phyloP scores from a whole-genome alignment of 495 filamentous ascomycete species.

The Lineolata rhizophorae region DNA sequence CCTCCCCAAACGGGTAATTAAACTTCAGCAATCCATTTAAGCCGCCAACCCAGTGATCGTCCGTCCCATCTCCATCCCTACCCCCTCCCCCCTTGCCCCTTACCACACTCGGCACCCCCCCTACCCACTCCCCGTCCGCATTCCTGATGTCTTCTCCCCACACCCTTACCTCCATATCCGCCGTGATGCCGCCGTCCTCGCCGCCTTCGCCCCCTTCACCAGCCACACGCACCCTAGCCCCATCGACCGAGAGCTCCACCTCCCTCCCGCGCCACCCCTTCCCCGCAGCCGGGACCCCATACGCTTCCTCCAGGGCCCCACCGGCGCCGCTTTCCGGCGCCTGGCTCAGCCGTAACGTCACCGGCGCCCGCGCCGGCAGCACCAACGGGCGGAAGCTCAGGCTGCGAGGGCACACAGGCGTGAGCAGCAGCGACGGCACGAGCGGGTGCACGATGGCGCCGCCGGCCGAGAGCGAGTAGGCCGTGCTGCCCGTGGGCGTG shows the following conservation, averaged over 20 bases:
- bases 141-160: constrained; percentile 54
- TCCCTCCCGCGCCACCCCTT: no score
- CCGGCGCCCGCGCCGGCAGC: constrained; percentile 62
- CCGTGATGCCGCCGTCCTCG: constrained; percentile 41
- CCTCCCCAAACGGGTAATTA: constrained; percentile 89
- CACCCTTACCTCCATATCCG: constrained; percentile 75
- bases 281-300: no score
- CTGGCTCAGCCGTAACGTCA: constrained; percentile 60
- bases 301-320: no score
- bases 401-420: constrained; percentile 81
- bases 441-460: constrained; percentile 92
- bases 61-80: constrained; percentile 22
- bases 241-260: constrained; percentile 76
- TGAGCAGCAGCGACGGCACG: constrained; percentile 68
- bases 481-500: constrained; percentile 85
- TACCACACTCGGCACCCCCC: constrained; percentile 52
- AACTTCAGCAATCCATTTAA: constrained; percentile 91
- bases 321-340: constrained; percentile 45
- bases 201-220: no score
- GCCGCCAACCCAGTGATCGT: constrained; percentile 91
- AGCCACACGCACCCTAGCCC: constrained; percentile 51
- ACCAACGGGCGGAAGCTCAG: constrained; percentile 84
- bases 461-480: constrained; percentile 77
- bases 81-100: constrained; percentile 20
- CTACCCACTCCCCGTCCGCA: constrained; percentile 29